Percentiles rank a stretch among this genome's conserved stretches.
Evolutionary conservation across 805 yeast species (phyloP).

Genomic region (Metschnikowia peoriensis): DNA sequence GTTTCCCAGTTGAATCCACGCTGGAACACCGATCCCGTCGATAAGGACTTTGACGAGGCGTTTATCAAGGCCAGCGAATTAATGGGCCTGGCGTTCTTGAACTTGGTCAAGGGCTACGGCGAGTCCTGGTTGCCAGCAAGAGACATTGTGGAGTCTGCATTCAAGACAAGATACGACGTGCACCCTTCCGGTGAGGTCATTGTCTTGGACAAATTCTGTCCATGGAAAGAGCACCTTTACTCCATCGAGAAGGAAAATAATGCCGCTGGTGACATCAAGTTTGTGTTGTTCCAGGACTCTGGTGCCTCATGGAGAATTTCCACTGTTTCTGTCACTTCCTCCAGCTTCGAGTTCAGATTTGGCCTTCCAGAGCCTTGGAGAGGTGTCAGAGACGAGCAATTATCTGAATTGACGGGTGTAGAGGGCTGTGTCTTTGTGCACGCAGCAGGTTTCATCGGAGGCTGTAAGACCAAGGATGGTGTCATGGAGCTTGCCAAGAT

Average conservation of each 20-base stretch:
- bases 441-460: conserved; percentile 97
- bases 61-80: conserved; percentile 71
- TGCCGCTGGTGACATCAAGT: conserved; percentile 57
- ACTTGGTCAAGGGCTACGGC: conserved; percentile 67
- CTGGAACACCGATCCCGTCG: conserved; percentile 72
- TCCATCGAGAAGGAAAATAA: conserved; percentile 61
- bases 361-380: conserved; percentile 91
- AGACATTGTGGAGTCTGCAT: conserved; percentile 68
- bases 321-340: conserved; percentile 79
- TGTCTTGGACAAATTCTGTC: conserved; percentile 72
- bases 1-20: conserved; percentile 80
- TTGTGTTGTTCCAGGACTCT: conserved; percentile 80
- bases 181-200: conserved; percentile 73
- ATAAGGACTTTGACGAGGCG: conserved; percentile 61
- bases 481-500: conserved; percentile 69
- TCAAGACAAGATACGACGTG: conserved; percentile 55
- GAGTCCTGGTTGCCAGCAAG: conserved; percentile 91
- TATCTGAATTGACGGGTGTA: conserved; percentile 73
- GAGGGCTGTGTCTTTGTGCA: conserved; percentile 89
- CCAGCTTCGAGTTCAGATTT: conserved; percentile 80
- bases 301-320: conserved; percentile 78
- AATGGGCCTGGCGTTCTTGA: conserved; percentile 80
- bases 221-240: conserved; percentile 94
- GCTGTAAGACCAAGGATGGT: conserved; percentile 76
- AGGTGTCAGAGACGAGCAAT: conserved; percentile 88